These are phyloP conservation scores for Colletotrichum sp. DNA, from an alignment of 2,329 filamentous ascomycete genomes.

Conservation along the genomic window DNA sequence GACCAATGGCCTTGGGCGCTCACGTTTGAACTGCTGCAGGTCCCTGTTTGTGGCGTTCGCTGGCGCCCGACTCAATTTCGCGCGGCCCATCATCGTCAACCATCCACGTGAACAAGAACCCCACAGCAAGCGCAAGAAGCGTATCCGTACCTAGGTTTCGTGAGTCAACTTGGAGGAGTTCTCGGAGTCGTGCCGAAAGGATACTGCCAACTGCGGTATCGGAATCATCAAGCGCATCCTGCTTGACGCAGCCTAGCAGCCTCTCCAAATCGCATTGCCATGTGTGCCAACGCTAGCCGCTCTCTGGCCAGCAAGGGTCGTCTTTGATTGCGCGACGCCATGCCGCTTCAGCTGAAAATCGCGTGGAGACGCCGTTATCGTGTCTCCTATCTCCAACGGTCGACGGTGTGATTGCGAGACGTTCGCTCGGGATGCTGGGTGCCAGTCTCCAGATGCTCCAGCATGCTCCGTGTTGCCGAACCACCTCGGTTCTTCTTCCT, in stretches of 20 bases:
- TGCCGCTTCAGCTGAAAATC: not conserved
- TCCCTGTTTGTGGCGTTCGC: not conserved
- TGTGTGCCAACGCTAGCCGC: not conserved
- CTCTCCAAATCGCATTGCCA: not conserved
- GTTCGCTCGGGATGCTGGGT: not conserved
- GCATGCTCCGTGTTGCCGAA: not conserved
- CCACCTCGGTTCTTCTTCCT: not conserved
- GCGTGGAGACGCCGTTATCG: not conserved
- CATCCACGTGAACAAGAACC: not conserved
- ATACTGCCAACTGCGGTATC: not conserved
- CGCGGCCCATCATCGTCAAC: not conserved
- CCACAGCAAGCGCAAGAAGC: not conserved
- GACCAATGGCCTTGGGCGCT: not conserved
- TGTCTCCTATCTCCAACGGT: not conserved
- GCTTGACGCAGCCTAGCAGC: not conserved
- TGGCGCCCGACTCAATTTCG: not conserved
- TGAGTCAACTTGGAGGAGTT: not conserved
- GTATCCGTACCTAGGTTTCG: not conserved
- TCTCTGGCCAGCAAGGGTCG: not conserved
- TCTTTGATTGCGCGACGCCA: slow-evolving; percentile 2
- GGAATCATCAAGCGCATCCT: not conserved
- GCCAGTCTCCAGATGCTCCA: not conserved
- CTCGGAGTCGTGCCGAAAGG: not conserved
- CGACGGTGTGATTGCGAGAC: not conserved
- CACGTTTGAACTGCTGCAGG: not conserved